Base-by-base conservation (phyloP, 2,329 filamentous ascomycete genomes). In the Pyricularia pennisetigena region DNA sequence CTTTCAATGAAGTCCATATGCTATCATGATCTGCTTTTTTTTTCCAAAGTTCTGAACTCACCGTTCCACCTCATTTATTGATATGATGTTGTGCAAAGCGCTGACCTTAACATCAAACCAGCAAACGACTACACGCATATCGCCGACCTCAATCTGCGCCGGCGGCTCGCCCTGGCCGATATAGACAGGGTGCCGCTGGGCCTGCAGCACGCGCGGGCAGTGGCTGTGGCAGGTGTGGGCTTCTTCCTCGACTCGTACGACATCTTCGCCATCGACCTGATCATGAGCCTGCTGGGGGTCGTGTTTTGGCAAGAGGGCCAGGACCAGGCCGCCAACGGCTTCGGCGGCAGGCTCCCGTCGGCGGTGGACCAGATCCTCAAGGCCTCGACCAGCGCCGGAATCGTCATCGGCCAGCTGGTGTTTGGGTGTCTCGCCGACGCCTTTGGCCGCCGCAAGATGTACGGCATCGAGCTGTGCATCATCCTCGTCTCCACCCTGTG, bases 161-260 rank as follows among this genome's bases (percentile, higher is more conserved):
- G 92, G 72, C 86, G 91, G 71, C 86, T 92, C 32, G 92, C 92
- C 61, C 88, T 95, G 67, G 90, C 90, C 57, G 90, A 94, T 78
- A 90, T 94, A 72, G 91, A 94, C 81, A 90, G 90, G 80, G 91
- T 91, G 10, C 88, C 88, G 3, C 94, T 94, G 70, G 90, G 91
- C 74, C 94, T 91, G 91, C 92, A 93, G 76, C 92, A 95, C 75
- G 86, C 94, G 69, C 86, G 91, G 59, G 90, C 91, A 69, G 86
- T 91, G 68, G 80, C 91, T 8, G 91, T 94, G 26, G 91, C 91
- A 32, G 92, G 92, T 73, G 89, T 94, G 70, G 92, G 92, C 73
- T 95, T 96, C 86, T 95, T 95, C 79, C 94, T 92, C 16, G 92
- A 94, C 76, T 90, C 90, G 57, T 94, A 94, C 79, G 89, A 91